These are phyloP conservation scores for Alternaria consortialis DNA, from an alignment of 2,329 filamentous ascomycete genomes.

Conservation along the genomic window DNA sequence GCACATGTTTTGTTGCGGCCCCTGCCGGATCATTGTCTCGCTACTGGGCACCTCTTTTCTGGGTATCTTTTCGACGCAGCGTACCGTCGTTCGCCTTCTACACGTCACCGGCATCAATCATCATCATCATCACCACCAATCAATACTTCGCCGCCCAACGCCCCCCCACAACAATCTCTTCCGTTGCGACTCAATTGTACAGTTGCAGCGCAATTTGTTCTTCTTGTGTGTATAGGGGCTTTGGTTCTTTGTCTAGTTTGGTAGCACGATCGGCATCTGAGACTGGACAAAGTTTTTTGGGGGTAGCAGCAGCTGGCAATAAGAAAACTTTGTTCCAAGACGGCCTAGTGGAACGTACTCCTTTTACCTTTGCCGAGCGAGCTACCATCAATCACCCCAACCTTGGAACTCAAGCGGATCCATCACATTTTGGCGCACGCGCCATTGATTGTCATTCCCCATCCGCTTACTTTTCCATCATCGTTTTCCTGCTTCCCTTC, in stretches of 20 bases:
- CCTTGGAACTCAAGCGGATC: constrained; percentile 19
- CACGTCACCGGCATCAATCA: constrained; percentile 28
- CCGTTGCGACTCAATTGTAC: not conserved
- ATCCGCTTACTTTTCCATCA: constrained; percentile 21
- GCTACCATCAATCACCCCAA: constrained; percentile 27
- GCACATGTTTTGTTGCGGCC: constrained; percentile 25
- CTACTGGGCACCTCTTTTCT: constrained; percentile 22
- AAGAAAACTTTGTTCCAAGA: constrained; percentile 39
- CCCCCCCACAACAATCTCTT: not conserved
- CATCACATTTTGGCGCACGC: constrained; percentile 31
- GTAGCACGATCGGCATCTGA: constrained; percentile 35
- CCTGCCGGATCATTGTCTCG: constrained; percentile 28
- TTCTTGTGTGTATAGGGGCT: constrained; percentile 10
- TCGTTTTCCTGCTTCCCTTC: constrained; percentile 19
- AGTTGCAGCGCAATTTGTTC: constrained; percentile 7
- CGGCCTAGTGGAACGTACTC: constrained; percentile 38
- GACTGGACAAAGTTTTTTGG: constrained; percentile 33
- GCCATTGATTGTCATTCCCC: constrained; percentile 30
- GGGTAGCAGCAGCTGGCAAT: constrained; percentile 27
- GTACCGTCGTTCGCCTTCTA: constrained; percentile 24
- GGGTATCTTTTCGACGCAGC: constrained; percentile 29
- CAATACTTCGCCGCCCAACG: constrained; percentile 1
- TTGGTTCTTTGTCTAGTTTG: constrained; percentile 20
- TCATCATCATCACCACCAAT: constrained; percentile 1
- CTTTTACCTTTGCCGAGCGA: constrained; percentile 39